Evolutionary conservation across 371 early-diverging fungal species (phyloP).

Genomic region (Mucor velutinosus): DNA sequence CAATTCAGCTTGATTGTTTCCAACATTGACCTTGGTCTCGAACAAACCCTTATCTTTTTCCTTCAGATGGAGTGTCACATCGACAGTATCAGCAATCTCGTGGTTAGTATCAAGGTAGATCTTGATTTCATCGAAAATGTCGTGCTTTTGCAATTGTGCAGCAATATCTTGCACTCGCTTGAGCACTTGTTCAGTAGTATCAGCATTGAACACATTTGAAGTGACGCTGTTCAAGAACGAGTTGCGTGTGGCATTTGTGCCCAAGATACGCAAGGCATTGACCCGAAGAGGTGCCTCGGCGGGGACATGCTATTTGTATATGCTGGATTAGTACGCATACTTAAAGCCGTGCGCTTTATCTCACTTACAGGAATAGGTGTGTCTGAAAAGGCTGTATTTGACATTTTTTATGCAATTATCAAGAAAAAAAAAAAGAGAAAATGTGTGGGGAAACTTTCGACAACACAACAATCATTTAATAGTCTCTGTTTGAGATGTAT

Average conservation of each 20-base stretch:
- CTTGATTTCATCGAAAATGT: constrained; percentile 74
- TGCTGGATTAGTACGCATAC: not conserved
- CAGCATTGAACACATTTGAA: constrained; percentile 44
- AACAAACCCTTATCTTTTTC: constrained; percentile 41
- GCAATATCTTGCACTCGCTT: constrained; percentile 61
- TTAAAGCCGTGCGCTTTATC: too few species aligned
- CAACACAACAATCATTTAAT: not conserved
- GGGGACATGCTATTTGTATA: constrained; percentile 4
- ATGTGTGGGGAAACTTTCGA: not conserved
- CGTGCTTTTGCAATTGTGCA: constrained; percentile 67
- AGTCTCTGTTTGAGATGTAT: not conserved
- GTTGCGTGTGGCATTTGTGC: constrained; percentile 37
- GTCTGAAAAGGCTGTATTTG: constrained; percentile 6
- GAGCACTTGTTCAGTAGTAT: constrained; percentile 65
- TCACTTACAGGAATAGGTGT: not conserved
- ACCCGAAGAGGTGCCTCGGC: constrained; percentile 50
- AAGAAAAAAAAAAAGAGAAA: constrained; percentile 11
- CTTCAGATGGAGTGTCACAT: constrained; percentile 61
- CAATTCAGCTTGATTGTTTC: constrained; percentile 46
- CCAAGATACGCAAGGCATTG: constrained; percentile 41
- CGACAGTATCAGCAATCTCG: constrained; percentile 52
- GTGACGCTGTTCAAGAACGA: constrained; percentile 47
- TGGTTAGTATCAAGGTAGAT: constrained; percentile 66
- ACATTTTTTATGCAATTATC: constrained; percentile 13
- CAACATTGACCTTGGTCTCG: constrained; percentile 34